Base-by-base conservation (phyloP, 768 basidiomycete genomes). In the Rubroboletus satanas region DNA sequence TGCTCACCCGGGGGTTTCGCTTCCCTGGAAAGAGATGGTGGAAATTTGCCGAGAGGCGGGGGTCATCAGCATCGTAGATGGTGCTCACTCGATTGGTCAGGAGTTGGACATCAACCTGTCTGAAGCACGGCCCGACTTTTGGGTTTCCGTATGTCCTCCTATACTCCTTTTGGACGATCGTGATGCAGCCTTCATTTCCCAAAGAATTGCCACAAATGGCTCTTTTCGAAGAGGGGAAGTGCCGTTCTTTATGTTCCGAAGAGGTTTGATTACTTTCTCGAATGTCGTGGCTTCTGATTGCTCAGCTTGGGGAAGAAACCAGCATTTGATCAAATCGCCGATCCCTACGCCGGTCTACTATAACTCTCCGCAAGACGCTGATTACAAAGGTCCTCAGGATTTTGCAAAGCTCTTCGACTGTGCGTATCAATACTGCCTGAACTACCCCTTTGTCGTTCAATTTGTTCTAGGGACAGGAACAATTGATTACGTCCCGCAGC, bases 191-290 rank as follows among this genome's bases (percentile, higher is more conserved):
- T 36, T 21, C 9, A 11, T 51, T 39, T 10, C 32, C 5, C 2
- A 14, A 50, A 89, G 83, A 92, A 92, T 62, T 87, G 86, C 59
- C 88, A 93, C 71, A 93, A 94, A 70, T 95, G 93, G 91, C 72
- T 93, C 2, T 84, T 78, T 61, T 77, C 82, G 4, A 86, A 89
- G 66, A 79, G 91, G 6, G 75, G 82, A 1, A 83, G 78, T 43
- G 83, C 88, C 0, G 74, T 87, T 17, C 73, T 94, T 15, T 94
- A 93, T 65, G 87, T 90, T 6, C 87, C 90, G 0, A 77, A 74
- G 53, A 70, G 81, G 83, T 82, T 54, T 31, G 77, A 35, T 43
- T 11, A 6, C 10, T 10, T 50, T 43, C 37, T 37, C 14, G 5
- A n/a, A 8, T 29, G 26, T 12, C 26, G 3, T 37, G 37, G 18